Evolutionary conservation across 352 stramenopile genomes (phyloP).

Genomic region (Aphanomyces astaci): DNA sequence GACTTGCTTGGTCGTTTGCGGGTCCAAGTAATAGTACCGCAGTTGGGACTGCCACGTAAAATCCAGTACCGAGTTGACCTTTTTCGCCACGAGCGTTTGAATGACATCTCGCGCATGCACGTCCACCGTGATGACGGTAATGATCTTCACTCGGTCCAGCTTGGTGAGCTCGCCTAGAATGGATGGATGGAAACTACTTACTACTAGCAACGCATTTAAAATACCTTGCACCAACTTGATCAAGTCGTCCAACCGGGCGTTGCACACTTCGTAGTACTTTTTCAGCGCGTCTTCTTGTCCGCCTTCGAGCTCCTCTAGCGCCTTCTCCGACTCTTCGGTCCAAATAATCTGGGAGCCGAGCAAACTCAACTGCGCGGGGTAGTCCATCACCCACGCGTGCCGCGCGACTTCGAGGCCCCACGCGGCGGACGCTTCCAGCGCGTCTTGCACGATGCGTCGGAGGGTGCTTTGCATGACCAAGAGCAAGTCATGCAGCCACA

Average conservation of each 20-base stretch:
- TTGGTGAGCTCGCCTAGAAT: conserved; percentile 29
- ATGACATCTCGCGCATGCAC: conserved; percentile 94
- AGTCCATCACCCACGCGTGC: conserved; percentile 88
- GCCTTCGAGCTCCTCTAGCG: conserved; percentile 92
- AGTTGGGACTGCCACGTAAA: conserved; percentile 96
- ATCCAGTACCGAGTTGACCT: conserved; percentile 84
- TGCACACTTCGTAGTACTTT: conserved; percentile 89
- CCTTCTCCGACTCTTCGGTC: conserved; percentile 87
- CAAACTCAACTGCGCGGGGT: conserved; percentile 63
- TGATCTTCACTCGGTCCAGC: conserved; percentile 88
- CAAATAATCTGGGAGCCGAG: conserved; percentile 91
- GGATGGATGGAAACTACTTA: not conserved
- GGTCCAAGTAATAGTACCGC: conserved; percentile 86
- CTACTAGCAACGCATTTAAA: conserved; percentile 28
- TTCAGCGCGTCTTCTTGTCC: conserved; percentile 94
- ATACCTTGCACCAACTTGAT: conserved; percentile 91
- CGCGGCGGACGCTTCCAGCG: conserved; percentile 88
- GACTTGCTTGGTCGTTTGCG: conserved; percentile 59
- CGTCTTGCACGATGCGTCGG: conserved; percentile 75
- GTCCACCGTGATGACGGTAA: conserved; percentile 97
- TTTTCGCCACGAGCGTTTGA: conserved; percentile 87
- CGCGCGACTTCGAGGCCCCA: conserved; percentile 83
- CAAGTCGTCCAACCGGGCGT: conserved; percentile 83
- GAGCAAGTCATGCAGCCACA: conserved; percentile 93
- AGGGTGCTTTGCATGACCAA: conserved; percentile 90